Evolutionary conservation across 108 stramenopile genomes (phyloP), one percentile per base, ranked within the genome.

Genomic region (Craspedostauros australis): DNA sequence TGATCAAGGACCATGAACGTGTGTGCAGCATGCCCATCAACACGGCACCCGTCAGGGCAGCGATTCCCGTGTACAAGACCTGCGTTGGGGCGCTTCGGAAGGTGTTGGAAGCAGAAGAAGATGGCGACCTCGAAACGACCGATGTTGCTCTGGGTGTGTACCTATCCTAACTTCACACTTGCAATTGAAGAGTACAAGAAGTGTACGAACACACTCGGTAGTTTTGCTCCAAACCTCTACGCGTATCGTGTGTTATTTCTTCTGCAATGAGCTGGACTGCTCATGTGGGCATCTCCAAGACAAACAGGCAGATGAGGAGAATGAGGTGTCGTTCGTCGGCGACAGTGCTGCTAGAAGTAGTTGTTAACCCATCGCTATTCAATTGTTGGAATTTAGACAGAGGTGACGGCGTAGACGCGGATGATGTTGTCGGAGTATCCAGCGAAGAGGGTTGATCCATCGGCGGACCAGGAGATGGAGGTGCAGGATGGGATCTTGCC

Each of bases 361-460:
- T 9, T 11, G 34, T 36, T 9, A 36, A 36, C 11, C 9, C 12
- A 36, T 11, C 9, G 9, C 11, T 36, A 36, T 11, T 11, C 11
- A 12, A 36, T 36, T 12, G 12, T 11, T 11, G 34, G 9, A 44
- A 7, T 26, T 57, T 57, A 57, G 83, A 72, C 57, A 32, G 72
- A 60, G 39, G 81, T 83, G 57, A 87, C 85, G 61, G 84, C 69
- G 49, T 87, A 99, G 39, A 94, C 95, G 64, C 96, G 98, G 63
- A 99, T 95, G 56, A 81, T 36, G 46, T 89, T 86, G 72, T 99
- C 98, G 15, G 95, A 75, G 82, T 93, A 99, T 54, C 99, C 99
- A 44, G 96, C 91, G 66, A 95, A 99, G 43, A 99, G 82, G 52
- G 91, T 94, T 49, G 78, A 72, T 43, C 97, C 99, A 76, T 99